Base-by-base conservation (phyloP, 2,329 filamentous ascomycete species). In the Coniochaeta sp. region DNA sequence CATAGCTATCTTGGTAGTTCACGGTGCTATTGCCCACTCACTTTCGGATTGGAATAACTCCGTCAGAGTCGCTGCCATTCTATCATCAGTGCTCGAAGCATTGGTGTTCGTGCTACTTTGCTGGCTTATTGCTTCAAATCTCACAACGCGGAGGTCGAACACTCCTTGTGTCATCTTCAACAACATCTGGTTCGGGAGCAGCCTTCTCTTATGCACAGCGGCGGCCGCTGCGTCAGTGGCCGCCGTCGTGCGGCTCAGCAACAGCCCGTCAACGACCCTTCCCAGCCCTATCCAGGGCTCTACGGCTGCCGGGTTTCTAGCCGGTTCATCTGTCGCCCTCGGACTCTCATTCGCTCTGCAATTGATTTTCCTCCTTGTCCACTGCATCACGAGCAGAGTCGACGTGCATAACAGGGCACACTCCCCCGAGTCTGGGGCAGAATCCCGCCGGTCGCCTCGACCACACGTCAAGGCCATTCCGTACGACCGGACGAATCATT, bases 391-490 rank as follows among this genome's bases (percentile, higher is more conserved):
- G 30, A 64, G 62, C 20, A 68, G 74, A 24, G 52, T 64, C 2
- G 57, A 60, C n/a, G 59, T 59, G 24, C 57, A 60, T 8, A 62
- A 14, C 2, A 18, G 57, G 42, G 60, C 60, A 3, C 53, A 56
- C 14, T 63, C 63, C 31, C 61, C 66, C 35, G 60, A 65, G 28
- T 62, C 63, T 27, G 63, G 66, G 8, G 66, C 69, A 24, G 65
- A 67, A 33, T 63, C 59, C 27, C 61, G 55, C 33, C 60, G 61
- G 9, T 63, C 64, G 9, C 60, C 63, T 10, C 57, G 63, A 16
- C 63, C 63, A 26, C 67, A 71, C n/a, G 64, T 80, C 57, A 82
- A 81, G 63, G 69, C 77, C 5, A 70, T 81, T 18, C 75, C 72
- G 2, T 82, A 82, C 59, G 70, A 74, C 60, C 65, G 72, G 55